Base-by-base conservation (phyloP, 2,329 filamentous ascomycete genomes). In the Penicillium palitans region DNA sequence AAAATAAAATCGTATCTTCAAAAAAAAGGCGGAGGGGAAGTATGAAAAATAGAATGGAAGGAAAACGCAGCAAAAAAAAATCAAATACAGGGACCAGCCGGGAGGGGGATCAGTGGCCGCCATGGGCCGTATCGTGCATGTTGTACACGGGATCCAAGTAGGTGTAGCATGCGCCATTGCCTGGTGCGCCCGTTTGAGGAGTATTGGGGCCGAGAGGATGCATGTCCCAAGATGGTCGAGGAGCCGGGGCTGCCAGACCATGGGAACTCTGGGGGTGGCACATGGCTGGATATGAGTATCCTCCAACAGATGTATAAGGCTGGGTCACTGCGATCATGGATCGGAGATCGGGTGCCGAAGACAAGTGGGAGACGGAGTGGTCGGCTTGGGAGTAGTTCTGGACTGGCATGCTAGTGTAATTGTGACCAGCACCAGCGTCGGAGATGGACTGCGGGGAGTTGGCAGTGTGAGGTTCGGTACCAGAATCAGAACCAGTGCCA, bases 371-470 rank as follows among this genome's bases (percentile, higher is more conserved):
- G 29, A 64, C 67, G 2, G 66, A 50, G 9, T 68, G 67, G 29
- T 68, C 66, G 45, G 78, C 66, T 48, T 77, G 74, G 19, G 79
- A 79, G 51, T 81, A 75, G 37, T 73, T 73, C 19, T 78, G 74
- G 5, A 77, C 76, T 42, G 74, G 71, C 61, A 81, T 70, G 58
- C 68, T 72, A 48, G 74, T 74, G 66, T 83, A 83, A 40, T 71
- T 72, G 57, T 71, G 76, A 13, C 79, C 74, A 17, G 75, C 73
- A 40, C 74, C 74, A 40, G 79, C 78, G 51, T 79, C 79, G 19
- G 78, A 74, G 24, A 78, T 73, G 42, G 80, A 82, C 65, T 77
- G 79, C 6, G 81, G 80, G 46, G 81, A 83, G 15, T 74, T 71
- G 46, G 78, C 76, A 59, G 76, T 79, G 61, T 78, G 76, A 51